Evolutionary conservation across 495 filamentous ascomycete species (phyloP).

Genomic region (Letharia lupina): DNA sequence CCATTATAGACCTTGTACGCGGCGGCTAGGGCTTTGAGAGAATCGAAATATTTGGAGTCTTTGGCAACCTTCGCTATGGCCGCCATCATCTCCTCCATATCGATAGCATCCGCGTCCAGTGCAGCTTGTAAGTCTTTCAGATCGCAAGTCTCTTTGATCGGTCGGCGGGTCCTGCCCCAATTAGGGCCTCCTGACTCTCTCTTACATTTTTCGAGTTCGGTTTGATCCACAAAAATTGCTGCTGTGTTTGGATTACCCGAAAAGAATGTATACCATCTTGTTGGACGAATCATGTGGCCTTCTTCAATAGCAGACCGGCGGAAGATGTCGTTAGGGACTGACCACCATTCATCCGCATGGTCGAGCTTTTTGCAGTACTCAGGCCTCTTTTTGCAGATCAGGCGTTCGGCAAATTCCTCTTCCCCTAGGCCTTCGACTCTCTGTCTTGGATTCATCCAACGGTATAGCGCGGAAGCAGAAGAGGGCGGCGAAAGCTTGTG

Average conservation of each 20-base stretch:
- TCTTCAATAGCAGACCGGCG: not conserved
- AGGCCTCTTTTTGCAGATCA: not conserved
- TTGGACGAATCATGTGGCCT: not conserved
- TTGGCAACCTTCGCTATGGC: not conserved
- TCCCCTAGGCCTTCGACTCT: not conserved
- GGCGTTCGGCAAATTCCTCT: not conserved
- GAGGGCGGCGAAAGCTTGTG: not conserved
- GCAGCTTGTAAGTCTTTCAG: not conserved
- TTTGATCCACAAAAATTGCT: not conserved
- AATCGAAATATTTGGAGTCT: not conserved
- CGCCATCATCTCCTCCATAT: not conserved
- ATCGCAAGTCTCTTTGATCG: not conserved
- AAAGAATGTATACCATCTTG: not conserved
- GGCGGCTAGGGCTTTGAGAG: not conserved
- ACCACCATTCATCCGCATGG: not conserved
- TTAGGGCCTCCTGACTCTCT: not conserved
- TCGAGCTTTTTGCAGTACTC: not conserved
- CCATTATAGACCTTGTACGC: not conserved
- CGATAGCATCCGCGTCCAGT: not conserved
- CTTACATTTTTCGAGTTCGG: not conserved
- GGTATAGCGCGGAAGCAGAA: not conserved
- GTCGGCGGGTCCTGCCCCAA: not conserved
- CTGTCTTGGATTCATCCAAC: not conserved
- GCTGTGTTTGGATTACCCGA: not conserved
- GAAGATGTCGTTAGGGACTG: not conserved